Evolutionary conservation across 768 basidiomycete species (phyloP), one percentile per base, ranked within the genome.

Genomic region (Pleurotus pulmonarius): DNA sequence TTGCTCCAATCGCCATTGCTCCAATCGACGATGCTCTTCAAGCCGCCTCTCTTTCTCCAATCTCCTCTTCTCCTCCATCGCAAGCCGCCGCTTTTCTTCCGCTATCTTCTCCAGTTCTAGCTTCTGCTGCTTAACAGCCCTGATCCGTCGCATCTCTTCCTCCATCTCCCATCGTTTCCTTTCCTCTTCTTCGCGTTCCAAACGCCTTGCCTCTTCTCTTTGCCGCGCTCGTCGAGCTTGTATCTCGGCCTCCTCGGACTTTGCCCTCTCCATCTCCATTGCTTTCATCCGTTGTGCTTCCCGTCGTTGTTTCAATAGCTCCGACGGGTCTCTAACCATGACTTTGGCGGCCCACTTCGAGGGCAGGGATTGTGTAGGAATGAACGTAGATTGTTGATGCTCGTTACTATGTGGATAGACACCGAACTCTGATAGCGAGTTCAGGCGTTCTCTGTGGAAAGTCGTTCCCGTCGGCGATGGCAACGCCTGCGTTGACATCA

Each of bases 1-100:
- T 59, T 82, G 80, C 40, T 81, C 79, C 47, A 65, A 67, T 22
- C 83, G 70, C 83, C 83, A 83, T 48, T 75, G 68, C 56, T 84
- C 83, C 56, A 81, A 56, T 58, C 74, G 74, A 16, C 70, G 73
- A 55, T 82, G 79, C 59, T 83, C 77, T 55, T 83, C 77, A 48
- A 79, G 47, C 48, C 83, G 66, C 34, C 79, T 72, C 62, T 80
- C 74, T 56, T 79, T 72, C 16, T 79, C 82, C 18, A 67, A 41
- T 47, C 71, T 71, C 61, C 73, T 83, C 59, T 73, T 75, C 59
- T 80, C 75, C 61, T 73, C 77, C n/a, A 82, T 66, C 55, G 82
- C 78, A 41, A 54, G 61, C 9, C 65, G 67, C 43, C 70, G 75
- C 37, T 66, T 64, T 47, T 82, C 78, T 49, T 87, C 85, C 49